Base-by-base conservation (phyloP, 2,329 filamentous ascomycete genomes). In the Diplodia mutila region DNA sequence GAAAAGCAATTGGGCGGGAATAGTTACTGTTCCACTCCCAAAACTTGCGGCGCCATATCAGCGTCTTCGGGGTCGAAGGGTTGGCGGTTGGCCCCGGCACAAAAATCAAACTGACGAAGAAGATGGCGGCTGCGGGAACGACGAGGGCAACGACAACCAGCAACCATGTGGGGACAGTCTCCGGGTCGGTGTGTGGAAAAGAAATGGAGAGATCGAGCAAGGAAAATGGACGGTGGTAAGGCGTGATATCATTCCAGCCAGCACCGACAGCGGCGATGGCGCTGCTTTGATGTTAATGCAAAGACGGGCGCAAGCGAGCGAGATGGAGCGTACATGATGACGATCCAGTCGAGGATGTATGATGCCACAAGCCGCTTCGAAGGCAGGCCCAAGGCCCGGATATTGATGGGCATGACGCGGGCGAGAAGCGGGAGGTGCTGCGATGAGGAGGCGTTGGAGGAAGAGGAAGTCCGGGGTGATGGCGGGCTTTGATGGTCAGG, bases 41-140 rank as follows among this genome's bases (percentile, higher is more conserved):
- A 1, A 97, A 78, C 80, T 95, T 97, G 71, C 92, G 86, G 75
- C 87, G 87, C 89, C 92, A 93, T 53, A 94, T 83, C 65, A 92
- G 80, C 4, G 85, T 78, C 70, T 85, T 85, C 1, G 91, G 88
- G 0, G 90, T 89, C 23, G 85, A 84, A 51, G 83, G 83, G 18
- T 87, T 85, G 0, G 90, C 88, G 1, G 89, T 89, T 6, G 87
- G 85, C 3, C 91, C 92, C 1, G 93, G 93, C 0, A 95, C 88
- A 71, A 94, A 79, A 11, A 87, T 68, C 18, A 96, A 78, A 49
- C 87, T 87, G 67, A 94, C 85, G 64, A 93, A 46, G 63, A 90
- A 78, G 72, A 97, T 89, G 70, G 93, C 82, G 68, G 85, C 79
- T 34, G 87, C 87, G 4, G 94, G 94, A 0, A 86, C 83, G 42